Evolutionary conservation across 2,329 filamentous ascomycete genomes (phyloP).

Genomic region (Macrophomina tecta): DNA sequence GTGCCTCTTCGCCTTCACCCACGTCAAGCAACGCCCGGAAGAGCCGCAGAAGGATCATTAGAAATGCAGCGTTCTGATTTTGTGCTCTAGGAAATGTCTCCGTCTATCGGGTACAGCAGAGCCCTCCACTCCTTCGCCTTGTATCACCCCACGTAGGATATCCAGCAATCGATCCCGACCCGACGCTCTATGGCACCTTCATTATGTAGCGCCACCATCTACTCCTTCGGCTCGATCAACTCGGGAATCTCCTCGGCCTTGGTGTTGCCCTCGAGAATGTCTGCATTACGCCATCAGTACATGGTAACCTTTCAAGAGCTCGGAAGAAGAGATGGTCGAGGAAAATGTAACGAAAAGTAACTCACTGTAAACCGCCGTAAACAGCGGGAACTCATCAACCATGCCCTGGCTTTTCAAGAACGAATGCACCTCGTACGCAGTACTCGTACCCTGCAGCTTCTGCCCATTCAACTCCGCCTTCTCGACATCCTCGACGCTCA

Average conservation of each 20-base stretch:
- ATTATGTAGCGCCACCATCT: not conserved
- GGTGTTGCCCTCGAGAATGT: slow-evolving; percentile 77
- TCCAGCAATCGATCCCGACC: not conserved
- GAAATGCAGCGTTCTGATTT: not conserved
- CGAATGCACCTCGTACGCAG: slow-evolving; percentile 86
- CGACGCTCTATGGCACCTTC: not conserved
- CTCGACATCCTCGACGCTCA: slow-evolving; percentile 87
- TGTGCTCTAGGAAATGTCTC: slow-evolving; percentile 15
- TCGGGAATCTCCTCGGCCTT: slow-evolving; percentile 81
- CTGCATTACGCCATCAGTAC: slow-evolving; percentile 42
- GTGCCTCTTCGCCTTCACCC: not conserved
- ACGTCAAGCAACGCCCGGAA: not conserved
- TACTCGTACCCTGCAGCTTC: slow-evolving; percentile 93
- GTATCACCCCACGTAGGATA: not conserved
- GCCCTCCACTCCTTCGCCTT: not conserved
- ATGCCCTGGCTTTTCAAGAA: slow-evolving; percentile 81
- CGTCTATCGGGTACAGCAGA: slow-evolving; percentile 11
- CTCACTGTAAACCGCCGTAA: slow-evolving; percentile 80
- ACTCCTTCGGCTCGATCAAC: slow-evolving; percentile 52
- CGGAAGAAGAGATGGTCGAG: not conserved
- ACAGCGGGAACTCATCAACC: slow-evolving; percentile 86
- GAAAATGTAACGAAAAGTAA: slow-evolving; percentile 11
- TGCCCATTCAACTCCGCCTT: slow-evolving; percentile 90
- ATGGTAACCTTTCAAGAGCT: not conserved
- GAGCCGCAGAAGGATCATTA: not conserved